Conservation (phyloP, 2,329 filamentous ascomycete species). For the Rhytidhysteron rufulum region DNA sequence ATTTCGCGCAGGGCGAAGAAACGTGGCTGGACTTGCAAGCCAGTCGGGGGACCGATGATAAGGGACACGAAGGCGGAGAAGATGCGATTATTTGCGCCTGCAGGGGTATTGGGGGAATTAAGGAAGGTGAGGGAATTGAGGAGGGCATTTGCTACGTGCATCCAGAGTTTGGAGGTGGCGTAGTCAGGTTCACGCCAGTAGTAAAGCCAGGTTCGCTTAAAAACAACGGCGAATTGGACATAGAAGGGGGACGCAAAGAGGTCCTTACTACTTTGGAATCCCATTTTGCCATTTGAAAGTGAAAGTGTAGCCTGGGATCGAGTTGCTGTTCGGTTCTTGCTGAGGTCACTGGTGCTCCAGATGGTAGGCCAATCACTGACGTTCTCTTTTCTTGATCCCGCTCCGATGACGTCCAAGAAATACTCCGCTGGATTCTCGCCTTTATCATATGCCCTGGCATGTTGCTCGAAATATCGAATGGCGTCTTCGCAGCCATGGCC, state of each 20-base stretch:
- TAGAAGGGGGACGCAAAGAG: too few species aligned
- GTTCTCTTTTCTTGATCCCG: too few species aligned
- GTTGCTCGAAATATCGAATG: constrained; percentile 48
- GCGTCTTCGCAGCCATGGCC: constrained; percentile 38
- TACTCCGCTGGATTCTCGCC: constrained; percentile 54
- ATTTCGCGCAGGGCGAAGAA: constrained; percentile 64
- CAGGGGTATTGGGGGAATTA: constrained; percentile 38
- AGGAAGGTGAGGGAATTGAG: constrained; percentile 50
- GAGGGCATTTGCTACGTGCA: constrained; percentile 49
- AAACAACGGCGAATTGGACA: too few species aligned
- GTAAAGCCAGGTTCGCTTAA: too few species aligned
- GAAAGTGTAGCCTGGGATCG: too few species aligned
- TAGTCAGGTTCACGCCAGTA: constrained; percentile 65
- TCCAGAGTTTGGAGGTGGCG: constrained; percentile 58
- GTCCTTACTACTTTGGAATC: too few species aligned
- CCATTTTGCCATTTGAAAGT: too few species aligned
- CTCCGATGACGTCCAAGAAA: constrained; percentile 47
- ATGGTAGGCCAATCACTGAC: too few species aligned
- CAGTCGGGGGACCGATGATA: constrained; percentile 68
- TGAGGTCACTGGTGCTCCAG: too few species aligned
- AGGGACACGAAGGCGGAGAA: constrained; percentile 76
- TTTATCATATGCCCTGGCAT: constrained; percentile 50
- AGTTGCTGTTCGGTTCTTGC: too few species aligned
- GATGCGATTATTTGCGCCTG: constrained; percentile 55
- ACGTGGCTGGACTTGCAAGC: constrained; percentile 72